Conservation (phyloP, 345 rosid species). For the Raphanus raphanistrum region DNA sequence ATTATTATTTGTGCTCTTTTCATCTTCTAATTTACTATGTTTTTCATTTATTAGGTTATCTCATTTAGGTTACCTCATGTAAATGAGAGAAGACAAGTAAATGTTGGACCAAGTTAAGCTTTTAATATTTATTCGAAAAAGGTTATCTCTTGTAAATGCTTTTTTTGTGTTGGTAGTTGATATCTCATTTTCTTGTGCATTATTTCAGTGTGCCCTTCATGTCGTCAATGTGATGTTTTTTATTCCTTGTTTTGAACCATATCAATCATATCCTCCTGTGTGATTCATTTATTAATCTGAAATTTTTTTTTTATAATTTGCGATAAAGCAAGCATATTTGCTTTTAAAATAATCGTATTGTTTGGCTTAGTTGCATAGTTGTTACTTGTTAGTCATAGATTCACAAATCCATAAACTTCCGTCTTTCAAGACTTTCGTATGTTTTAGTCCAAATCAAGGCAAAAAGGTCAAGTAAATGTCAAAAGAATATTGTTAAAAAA, state of each 20-base stretch:
- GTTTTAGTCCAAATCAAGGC: neutral
- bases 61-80: too few species aligned
- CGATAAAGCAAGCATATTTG: neutral
- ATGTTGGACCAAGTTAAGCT: too few species aligned
- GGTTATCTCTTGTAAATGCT: neutral
- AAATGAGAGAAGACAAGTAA: neutral
- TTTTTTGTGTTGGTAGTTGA: neutral
- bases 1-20: neutral
- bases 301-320: neutral
- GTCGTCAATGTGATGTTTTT: neutral
- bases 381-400: neutral
- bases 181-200: conserved; percentile 28
- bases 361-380: neutral
- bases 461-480: neutral
- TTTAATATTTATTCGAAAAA: too few species aligned
- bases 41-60: neutral
- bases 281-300: neutral
- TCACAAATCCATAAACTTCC: neutral
- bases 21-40: neutral
- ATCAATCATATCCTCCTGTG: neutral
- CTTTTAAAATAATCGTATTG: neutral
- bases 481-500: neutral
- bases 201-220: conserved; percentile 24
- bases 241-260: neutral
- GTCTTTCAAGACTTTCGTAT: neutral